A percentile compares a stretch with the other conserved stretches of the same genome.
Conservation (phyloP, 495 filamentous ascomycete genomes). For the Lophium mytilinum region DNA sequence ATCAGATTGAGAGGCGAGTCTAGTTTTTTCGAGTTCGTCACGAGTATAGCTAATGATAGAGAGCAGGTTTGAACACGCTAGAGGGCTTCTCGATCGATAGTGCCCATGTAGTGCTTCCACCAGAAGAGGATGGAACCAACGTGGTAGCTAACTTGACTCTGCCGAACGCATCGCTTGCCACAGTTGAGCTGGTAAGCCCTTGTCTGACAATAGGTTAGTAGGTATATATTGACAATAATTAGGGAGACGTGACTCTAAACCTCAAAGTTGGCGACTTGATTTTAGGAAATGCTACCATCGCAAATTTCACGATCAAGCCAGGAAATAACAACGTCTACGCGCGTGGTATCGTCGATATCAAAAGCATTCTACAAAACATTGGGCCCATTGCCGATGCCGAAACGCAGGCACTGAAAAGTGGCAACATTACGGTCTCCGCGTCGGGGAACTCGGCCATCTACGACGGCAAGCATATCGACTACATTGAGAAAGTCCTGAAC, state of each 20-base stretch:
- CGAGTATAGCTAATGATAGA: background rate
- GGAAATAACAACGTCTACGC: conserved; percentile 41
- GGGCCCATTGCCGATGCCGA: conserved; percentile 32
- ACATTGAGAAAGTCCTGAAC: conserved; percentile 40
- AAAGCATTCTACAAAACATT: conserved; percentile 31
- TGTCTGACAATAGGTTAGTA: background rate
- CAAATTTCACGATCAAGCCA: conserved; percentile 36
- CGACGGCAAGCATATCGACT: conserved; percentile 38
- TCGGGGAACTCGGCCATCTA: conserved; percentile 39
- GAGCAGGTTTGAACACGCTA: background rate
- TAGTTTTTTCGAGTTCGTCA: no score
- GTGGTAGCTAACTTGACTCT: conserved; percentile 28
- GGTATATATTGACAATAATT: background rate
- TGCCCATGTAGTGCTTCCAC: background rate
- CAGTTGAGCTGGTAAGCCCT: conserved; percentile 44
- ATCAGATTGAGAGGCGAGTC: background rate
- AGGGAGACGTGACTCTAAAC: background rate
- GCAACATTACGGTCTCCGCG: conserved; percentile 37
- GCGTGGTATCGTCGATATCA: conserved; percentile 34
- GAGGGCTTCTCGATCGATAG: background rate
- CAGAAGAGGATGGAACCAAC: conserved; percentile 28
- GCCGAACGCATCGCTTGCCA: conserved; percentile 41
- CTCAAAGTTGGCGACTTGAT: background rate
- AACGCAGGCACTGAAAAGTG: conserved; percentile 28
- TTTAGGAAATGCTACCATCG: conserved; percentile 28